Base-by-base conservation (phyloP, 73 alveolate species). In the Paramecium bursaria region DNA sequence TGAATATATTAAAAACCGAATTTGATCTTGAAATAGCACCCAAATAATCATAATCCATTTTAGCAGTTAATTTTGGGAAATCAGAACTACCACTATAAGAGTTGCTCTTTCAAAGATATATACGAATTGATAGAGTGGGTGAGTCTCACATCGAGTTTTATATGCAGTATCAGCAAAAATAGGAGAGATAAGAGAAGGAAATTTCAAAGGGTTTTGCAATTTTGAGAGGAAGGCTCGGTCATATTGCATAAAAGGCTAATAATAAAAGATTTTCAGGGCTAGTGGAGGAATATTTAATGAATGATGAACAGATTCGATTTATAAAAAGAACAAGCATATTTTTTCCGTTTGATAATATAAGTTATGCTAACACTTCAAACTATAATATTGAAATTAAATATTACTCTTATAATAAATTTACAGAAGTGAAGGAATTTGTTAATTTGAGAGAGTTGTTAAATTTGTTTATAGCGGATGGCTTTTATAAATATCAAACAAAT, bases 391-490 rank as follows among this genome's bases (percentile, higher is more conserved):
- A 67, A 35, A 25, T 67, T 21, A 67, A 67, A n/a, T 67, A 67
- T n/a, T 67, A 39, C 39, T 67, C 82, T 5, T 67, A 67, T 67
- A 67, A 67, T 67, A 67, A 67, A 67, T 67, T 67, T 42, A 67
- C 82, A 0, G 82, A 67, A 52, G 76, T 79, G 33, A 61, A 79
- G 30, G 76, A 79, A 23, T 21, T 53, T 21, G 42, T 79, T 9
- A 79, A 79, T 54, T 79, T 79, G 54, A 79, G 89, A 29, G 89
- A 79, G 25, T 14, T 79, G 13, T 61, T 79, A 35, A 79, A 79
- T 53, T 42, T 79, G n/a, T 79, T 49, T 55, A 79, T 79, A 23
- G 89, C 89, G 11, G 89, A 79, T 54, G 89, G 89, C 2, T 79
- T 53, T 42, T 79, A 79, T 15, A 79, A 79, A 79, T 79, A 79